phyloP scores from a whole-genome alignment of 257 asterid species.

The Rubia yunnanensis region DNA sequence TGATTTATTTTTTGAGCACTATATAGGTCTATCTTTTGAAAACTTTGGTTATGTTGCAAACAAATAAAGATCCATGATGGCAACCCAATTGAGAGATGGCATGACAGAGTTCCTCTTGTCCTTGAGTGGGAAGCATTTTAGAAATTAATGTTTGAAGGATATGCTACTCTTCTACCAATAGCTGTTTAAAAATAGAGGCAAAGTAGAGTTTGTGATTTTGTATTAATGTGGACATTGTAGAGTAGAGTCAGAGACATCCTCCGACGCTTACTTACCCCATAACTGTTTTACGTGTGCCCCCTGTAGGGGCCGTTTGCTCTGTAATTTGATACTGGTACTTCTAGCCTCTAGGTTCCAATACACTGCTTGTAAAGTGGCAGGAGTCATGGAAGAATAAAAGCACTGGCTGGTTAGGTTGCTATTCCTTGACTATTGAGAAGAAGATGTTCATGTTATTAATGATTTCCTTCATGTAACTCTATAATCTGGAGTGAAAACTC shows the following conservation, averaged over 20 bases:
- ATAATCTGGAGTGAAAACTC: neutral
- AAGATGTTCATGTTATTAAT: neutral
- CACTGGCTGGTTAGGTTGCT: too few relatives aligned
- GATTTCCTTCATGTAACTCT: neutral
- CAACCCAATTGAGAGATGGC: neutral
- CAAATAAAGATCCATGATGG: neutral
- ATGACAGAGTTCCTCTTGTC: slow-evolving; percentile 5
- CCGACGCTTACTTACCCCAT: too few relatives aligned
- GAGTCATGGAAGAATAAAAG: too few relatives aligned
- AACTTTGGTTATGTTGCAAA: neutral
- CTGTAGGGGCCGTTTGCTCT: neutral
- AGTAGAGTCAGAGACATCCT: too few relatives aligned
- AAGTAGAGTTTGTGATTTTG: neutral
- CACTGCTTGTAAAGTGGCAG: too few relatives aligned
- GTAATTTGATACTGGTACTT: too few relatives aligned
- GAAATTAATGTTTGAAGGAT: neutral
- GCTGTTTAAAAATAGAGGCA: too few relatives aligned
- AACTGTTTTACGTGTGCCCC: too few relatives aligned
- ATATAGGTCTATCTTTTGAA: neutral
- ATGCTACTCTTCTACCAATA: too few relatives aligned
- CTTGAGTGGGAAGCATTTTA: neutral
- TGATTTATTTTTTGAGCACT: neutral
- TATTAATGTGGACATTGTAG: neutral
- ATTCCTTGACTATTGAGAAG: neutral
- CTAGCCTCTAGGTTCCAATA: too few relatives aligned